Base-by-base conservation (phyloP, 495 filamentous ascomycete genomes). In the Penicillium bialowiezense region DNA sequence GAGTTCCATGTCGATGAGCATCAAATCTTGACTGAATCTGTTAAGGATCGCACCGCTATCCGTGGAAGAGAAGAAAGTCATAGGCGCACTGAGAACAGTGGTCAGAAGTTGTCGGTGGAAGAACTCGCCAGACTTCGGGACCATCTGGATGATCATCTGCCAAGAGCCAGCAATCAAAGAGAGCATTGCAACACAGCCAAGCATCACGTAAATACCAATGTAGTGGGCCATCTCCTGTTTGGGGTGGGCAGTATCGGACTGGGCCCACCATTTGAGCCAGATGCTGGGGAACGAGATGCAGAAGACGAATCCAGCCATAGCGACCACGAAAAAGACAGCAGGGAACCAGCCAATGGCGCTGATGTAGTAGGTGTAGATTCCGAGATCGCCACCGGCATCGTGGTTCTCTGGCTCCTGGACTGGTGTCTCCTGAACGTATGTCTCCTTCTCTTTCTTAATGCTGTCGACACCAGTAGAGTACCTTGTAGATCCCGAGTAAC, bases 1-100 rank as follows among this genome's bases (percentile, higher is more conserved):
- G 19, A 71, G 68, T 32, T 79, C 71, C 62, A 74, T 82, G 56
- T 86, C 82, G 18, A 86, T 76, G 5, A 84, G 70, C 38, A 76
- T 69, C 28, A 86, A 67, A 42, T 85, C 82, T 54, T 85, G 80
- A 54, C 76, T 80, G 62, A 85, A 86, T 26, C 81, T 66, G 55
- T 77, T 77, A 20, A 74, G 60, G 6, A 72, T 76, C 9, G 65
- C 51, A 23, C 75, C 75, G 18, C 60, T 73, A 45, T 77, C 73
- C 6, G 72, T 76, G 1, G 54, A 67, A 0, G 73, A 61, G 55
- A 77, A 77, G 58, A 75, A 77, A 6, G 68, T 58, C 69, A 76
- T 67, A 4, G 74, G 68, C 0, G 74, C 72, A 48, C 68, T 65
- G 37, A 80, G 62, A 7, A 80, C 76, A n/a, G 76, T 78, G 7